These are phyloP conservation scores for Leishmania lainsoni DNA, from an alignment of 208 protist species.

Conservation along the genomic window DNA sequence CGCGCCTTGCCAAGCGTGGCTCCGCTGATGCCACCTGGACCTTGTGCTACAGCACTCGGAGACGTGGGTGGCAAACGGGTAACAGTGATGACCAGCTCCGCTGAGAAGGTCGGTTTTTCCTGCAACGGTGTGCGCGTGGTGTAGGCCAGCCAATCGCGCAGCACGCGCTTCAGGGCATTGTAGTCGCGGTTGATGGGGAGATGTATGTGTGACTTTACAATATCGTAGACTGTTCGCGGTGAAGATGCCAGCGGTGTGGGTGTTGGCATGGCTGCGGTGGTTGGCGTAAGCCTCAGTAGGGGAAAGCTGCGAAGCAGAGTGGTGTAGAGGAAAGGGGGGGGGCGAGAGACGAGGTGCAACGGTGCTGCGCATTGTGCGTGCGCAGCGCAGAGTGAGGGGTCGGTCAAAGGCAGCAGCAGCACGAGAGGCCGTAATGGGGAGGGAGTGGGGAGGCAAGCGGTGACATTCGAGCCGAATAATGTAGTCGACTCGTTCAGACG, in stretches of 20 bases:
- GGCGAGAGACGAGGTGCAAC: background rate
- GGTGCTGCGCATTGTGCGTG: background rate
- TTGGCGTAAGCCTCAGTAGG: background rate
- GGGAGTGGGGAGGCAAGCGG: background rate
- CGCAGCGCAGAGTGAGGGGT: background rate
- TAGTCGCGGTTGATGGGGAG: conserved; percentile 59
- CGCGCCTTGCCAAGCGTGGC: background rate
- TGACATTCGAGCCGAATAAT: background rate
- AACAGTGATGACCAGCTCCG: conserved; percentile 56
- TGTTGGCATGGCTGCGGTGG: background rate
- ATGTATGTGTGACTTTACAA: conserved; percentile 61
- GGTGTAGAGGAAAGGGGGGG: background rate
- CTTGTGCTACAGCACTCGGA: background rate
- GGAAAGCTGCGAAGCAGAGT: background rate
- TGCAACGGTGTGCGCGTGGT: conserved; percentile 55
- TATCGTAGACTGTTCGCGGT: conserved; percentile 33
- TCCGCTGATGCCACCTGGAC: background rate
- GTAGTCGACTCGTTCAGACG: background rate
- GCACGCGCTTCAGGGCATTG: conserved; percentile 53
- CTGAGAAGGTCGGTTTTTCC: conserved; percentile 54
- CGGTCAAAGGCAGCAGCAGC: background rate
- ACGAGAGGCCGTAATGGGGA: background rate
- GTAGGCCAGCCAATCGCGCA: conserved; percentile 75
- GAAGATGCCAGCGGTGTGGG: background rate
- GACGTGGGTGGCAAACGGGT: conserved; percentile 8